Conservation (phyloP, 805 yeast genomes). For the Saccharomycopsis sp. region DNA sequence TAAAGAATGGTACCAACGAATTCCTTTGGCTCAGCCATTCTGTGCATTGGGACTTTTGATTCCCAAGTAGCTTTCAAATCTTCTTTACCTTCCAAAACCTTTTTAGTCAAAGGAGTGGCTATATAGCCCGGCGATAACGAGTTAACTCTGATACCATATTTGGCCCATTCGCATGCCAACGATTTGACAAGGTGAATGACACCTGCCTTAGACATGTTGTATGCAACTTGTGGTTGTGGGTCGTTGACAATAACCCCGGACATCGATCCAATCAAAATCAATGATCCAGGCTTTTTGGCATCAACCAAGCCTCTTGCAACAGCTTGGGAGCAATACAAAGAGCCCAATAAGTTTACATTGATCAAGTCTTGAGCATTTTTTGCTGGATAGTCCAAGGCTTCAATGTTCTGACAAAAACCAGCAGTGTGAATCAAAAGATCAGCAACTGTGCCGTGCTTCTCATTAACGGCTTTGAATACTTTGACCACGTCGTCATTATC, state of each 20-base stretch:
- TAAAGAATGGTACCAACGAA: conserved; percentile 72
- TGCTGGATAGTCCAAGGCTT: conserved; percentile 73
- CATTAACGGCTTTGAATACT: conserved; percentile 46
- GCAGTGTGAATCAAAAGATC: conserved; percentile 70
- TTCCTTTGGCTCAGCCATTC: conserved; percentile 83
- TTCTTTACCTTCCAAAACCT: conserved; percentile 53
- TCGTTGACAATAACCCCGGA: conserved; percentile 70
- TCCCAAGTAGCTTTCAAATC: conserved; percentile 69
- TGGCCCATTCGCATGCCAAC: conserved; percentile 78
- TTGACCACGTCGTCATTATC: conserved; percentile 53
- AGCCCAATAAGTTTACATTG: conserved; percentile 68
- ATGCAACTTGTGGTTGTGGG: conserved; percentile 74
- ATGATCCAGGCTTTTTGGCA: conserved; percentile 47
- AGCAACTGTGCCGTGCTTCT: conserved; percentile 54
- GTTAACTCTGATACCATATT: conserved; percentile 67
- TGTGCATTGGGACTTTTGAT: conserved; percentile 61
- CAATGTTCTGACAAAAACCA: conserved; percentile 77
- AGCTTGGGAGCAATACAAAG: conserved; percentile 66
- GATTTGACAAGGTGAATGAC: conserved; percentile 74
- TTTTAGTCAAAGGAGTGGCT: conserved; percentile 69
- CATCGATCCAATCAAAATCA: conserved; percentile 72
- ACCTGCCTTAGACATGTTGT: conserved; percentile 84
- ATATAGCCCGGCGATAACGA: conserved; percentile 78
- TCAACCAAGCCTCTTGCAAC: conserved; percentile 62
- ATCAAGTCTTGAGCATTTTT: conserved; percentile 59